Conservation (phyloP, 345 rosid species). For the Salix suchowensis region DNA sequence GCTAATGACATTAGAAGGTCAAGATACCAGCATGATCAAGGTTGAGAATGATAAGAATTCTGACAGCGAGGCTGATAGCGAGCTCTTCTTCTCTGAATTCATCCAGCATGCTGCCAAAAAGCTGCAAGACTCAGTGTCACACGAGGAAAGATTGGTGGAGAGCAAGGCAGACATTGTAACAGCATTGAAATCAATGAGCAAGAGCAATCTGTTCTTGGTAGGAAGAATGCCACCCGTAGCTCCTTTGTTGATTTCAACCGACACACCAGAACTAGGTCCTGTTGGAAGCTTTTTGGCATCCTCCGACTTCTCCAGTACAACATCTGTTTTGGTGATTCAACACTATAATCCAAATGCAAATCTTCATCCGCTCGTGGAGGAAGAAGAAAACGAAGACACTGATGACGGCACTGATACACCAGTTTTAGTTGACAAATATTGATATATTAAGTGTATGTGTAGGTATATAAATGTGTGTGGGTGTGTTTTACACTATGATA, state of each 20-base stretch:
- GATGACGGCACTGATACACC: not conserved
- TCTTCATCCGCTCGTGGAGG: conserved; percentile 2
- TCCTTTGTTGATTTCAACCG: conserved; percentile 25
- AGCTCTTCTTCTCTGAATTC: conserved; percentile 24
- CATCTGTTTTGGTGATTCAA: conserved; percentile 48
- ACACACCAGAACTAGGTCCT: conserved; percentile 47
- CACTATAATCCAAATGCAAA: conserved; percentile 15
- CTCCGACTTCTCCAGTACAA: conserved; percentile 36
- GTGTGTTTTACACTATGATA: no score
- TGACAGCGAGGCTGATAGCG: not conserved
- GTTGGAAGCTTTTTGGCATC: conserved; percentile 43
- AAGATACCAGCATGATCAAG: no score
- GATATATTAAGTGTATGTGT: no score
- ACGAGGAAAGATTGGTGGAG: conserved; percentile 30
- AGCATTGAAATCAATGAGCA: conserved; percentile 30
- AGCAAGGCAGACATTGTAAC: conserved; percentile 30
- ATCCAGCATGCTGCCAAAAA: conserved; percentile 14
- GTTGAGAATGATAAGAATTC: not conserved
- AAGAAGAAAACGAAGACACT: not conserved
- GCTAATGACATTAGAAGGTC: not conserved
- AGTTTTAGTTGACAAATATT: not conserved
- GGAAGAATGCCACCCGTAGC: conserved; percentile 37
- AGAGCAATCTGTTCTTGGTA: conserved; percentile 35
- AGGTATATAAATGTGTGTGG: no score
- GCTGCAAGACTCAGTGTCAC: conserved; percentile 25